Evolutionary conservation across 2,329 filamentous ascomycete species (phyloP).

Genomic region (Xylaria polymorpha): DNA sequence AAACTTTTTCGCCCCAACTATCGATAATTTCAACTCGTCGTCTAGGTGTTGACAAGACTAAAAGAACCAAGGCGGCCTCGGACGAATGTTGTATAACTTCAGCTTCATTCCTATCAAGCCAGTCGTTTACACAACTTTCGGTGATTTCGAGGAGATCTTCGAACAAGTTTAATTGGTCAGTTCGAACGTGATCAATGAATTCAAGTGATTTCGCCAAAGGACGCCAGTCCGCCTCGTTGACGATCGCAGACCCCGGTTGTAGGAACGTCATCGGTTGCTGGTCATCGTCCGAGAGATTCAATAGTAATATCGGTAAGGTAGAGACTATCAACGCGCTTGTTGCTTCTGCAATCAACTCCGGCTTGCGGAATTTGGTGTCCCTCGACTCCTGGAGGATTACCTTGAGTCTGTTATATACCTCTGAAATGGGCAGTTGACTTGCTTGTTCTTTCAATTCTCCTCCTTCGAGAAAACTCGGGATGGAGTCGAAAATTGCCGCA

Average conservation of each 20-base stretch:
- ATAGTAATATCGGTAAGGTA: slow-evolving; percentile 60
- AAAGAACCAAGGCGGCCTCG: slow-evolving; percentile 61
- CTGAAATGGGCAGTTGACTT: slow-evolving; percentile 38
- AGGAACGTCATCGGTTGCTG: slow-evolving; percentile 39
- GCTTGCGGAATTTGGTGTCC: slow-evolving; percentile 63
- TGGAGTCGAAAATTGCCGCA: slow-evolving; percentile 66
- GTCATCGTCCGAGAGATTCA: slow-evolving; percentile 44
- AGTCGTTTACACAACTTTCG: slow-evolving; percentile 54
- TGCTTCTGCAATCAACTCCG: slow-evolving; percentile 73
- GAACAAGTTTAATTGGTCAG: slow-evolving; percentile 33
- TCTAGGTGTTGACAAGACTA: slow-evolving; percentile 56
- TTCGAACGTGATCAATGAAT: slow-evolving; percentile 37
- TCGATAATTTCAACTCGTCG: slow-evolving; percentile 56
- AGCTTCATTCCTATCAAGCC: slow-evolving; percentile 63
- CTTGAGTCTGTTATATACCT: slow-evolving; percentile 47
- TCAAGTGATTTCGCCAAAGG: slow-evolving; percentile 25
- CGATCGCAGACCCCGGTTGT: slow-evolving; percentile 45
- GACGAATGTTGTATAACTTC: slow-evolving; percentile 63
- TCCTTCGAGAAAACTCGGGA: slow-evolving; percentile 52
- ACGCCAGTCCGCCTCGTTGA: slow-evolving; percentile 36
- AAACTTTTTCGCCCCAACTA: slow-evolving; percentile 61
- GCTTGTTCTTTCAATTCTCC: slow-evolving; percentile 12
- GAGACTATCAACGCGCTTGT: slow-evolving; percentile 68
- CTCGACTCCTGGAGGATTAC: slow-evolving; percentile 57
- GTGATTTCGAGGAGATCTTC: slow-evolving; percentile 45